Evolutionary conservation across 148 eudicot species (phyloP).

Genomic region (Pouteria glomerata): DNA sequence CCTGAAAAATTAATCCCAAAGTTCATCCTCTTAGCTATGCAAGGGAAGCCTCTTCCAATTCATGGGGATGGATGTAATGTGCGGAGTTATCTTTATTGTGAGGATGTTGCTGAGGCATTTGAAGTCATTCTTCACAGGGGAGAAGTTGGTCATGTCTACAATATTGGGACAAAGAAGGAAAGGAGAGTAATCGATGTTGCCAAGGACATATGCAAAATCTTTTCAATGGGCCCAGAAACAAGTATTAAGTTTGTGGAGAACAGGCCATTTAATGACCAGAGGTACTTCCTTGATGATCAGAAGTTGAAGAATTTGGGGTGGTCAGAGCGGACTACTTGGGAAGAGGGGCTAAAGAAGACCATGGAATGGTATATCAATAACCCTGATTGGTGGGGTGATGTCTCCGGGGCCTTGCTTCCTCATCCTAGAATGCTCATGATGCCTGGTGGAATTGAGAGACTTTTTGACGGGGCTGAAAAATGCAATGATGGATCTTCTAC

Average conservation of each 20-base stretch:
- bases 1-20: constrained; percentile 59
- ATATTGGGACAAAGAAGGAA: constrained; percentile 55
- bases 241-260: constrained; percentile 58
- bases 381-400: constrained; percentile 71
- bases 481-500: constrained; percentile 11
- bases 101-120: constrained; percentile 77
- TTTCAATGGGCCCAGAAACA: constrained; percentile 40
- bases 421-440: constrained; percentile 54
- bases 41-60: constrained; percentile 53
- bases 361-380: constrained; percentile 58
- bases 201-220: constrained; percentile 47
- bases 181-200: constrained; percentile 67
- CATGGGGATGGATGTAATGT: constrained; percentile 68
- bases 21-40: constrained; percentile 56
- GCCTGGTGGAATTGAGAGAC: constrained; percentile 41
- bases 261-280: constrained; percentile 68
- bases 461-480: constrained; percentile 29
- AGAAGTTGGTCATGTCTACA: constrained; percentile 68
- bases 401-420: constrained; percentile 47
- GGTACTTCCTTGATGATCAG: constrained; percentile 68
- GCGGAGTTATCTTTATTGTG: constrained; percentile 62
- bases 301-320: constrained; percentile 58
- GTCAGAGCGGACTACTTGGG: constrained; percentile 59
- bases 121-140: constrained; percentile 67
- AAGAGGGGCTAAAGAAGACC: constrained; percentile 59